Evolutionary conservation across 2,329 filamentous ascomycete genomes (phyloP), one percentile per base, ranked within the genome.

Genomic region (Aureobasidium sp.): DNA sequence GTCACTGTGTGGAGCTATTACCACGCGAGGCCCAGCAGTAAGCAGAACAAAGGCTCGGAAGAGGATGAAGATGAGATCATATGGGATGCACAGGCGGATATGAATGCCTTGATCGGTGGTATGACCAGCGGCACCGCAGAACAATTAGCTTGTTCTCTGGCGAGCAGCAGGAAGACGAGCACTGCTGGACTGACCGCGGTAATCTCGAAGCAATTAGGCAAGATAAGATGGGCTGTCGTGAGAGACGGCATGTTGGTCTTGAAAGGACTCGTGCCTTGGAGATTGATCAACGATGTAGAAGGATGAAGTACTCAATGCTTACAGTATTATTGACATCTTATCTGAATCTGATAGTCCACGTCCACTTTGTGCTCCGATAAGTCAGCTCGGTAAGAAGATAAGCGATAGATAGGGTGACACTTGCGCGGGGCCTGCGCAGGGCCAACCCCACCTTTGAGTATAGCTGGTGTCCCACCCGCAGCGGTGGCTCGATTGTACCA

Each of bases 231-330:
- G 84, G 83, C 82, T 0, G 82, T 87, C 3, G 80, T 87, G 5
- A 82, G 85, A 65, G 81, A 84, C 67, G 84, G 81, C 0, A 84
- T 85, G 73, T 79, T 82, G 65, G 83, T 86, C 3, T 67, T 87
- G 39, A 72, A 71, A 61, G 74, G 73, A 3, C 65, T 77, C 39
- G 74, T 76, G 51, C 72, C 73, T 50, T 75, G 74, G 73, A 67
- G 73, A 41, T 65, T 75, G 59, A 72, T 74, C 53, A 64, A 62
- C 46, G 62, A 66, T n/a, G 62, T 66, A 27, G 65, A 67, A 34
- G 24, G 9, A 50, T 50, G 27, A 50, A 8, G 7, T 5, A 20
- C 1, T 17, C 39, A n/a, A 9, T 17, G 5, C n/a, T 41, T 41
- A 8, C 39, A 34, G 32, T 34, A 34, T 34, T 10, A 0, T 32